These are phyloP conservation scores for Diversispora eburnea DNA, from an alignment of 192 early-diverging fungal species.

Conservation along the genomic window DNA sequence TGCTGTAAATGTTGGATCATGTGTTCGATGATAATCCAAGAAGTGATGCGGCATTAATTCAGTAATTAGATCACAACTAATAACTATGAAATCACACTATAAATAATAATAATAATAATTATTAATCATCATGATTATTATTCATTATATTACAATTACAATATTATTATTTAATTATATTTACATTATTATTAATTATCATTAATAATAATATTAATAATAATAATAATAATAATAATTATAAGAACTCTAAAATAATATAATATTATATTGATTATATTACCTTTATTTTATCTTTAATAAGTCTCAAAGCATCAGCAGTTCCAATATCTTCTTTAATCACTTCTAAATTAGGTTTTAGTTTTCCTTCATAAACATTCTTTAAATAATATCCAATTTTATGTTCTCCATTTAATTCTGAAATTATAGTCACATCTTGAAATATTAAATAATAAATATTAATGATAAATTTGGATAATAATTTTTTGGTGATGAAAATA, in stretches of 20 bases:
- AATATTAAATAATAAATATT: no score
- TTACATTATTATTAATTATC: no score
- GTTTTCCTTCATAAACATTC: slow-evolving; percentile 58
- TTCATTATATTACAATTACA: no score
- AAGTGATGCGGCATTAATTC: slow-evolving; percentile 78
- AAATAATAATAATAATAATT: background rate
- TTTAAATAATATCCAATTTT: slow-evolving; percentile 65
- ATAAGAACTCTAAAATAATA: background rate
- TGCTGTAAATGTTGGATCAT: slow-evolving; percentile 74
- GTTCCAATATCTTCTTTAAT: slow-evolving; percentile 68
- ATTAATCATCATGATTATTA: background rate
- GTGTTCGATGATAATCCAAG: slow-evolving; percentile 77
- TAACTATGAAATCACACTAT: slow-evolving; percentile 84
- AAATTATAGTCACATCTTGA: slow-evolving; percentile 72
- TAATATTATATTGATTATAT: background rate
- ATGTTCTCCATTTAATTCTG: slow-evolving; percentile 60
- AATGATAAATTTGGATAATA: background rate
- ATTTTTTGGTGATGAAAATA: background rate
- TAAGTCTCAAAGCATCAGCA: slow-evolving; percentile 76
- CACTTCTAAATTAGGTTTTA: slow-evolving; percentile 61
- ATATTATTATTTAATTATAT: no score
- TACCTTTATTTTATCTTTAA: slow-evolving; percentile 84
- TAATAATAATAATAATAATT: no score
- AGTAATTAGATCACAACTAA: slow-evolving; percentile 89
- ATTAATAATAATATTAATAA: no score